Evolutionary conservation across 31 red algal species (phyloP), one percentile per base, ranked within the genome.

Genomic region (Bonnemaisonia californica): DNA sequence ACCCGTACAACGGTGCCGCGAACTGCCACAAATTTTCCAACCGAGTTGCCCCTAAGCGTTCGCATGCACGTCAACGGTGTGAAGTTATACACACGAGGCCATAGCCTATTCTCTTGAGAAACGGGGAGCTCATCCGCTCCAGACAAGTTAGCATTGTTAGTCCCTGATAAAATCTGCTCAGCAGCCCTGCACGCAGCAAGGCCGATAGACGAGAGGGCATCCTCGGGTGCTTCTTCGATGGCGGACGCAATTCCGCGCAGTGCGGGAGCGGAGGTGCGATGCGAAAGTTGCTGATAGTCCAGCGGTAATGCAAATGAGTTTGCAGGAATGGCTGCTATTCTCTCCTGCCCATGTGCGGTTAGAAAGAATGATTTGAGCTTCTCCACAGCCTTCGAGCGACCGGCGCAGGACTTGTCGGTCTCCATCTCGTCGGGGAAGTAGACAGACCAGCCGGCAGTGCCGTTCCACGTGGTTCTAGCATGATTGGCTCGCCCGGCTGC

Each of bases 1-100:
- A 94, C 83, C 4, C 91, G 84, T 33, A 94, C 93, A 41, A 98
- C 91, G 23, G 91, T 98, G 40, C 91, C 95, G 33, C 74, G 58
- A 5, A 94, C 68, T 7, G 82, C 74, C 3, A 98, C 83, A 74
- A 98, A 89, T 47, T 77, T 86, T 18, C 91, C 91, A 24, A 94
- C 83, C 1, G 80, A 84, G 69, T 81, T 80, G 3, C 90, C 76
- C 5, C 80, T 69, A 12, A 98, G 78, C n/a, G 66, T 55, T 18
- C 84, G 58, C 28, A 95, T 41, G 26, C 76, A 57, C 22, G 96
- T 91, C 32, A 85, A 24, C 3, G 80, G 86, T 12, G 41, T 36
- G 68, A 95, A 88, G 62, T 95, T 86, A 29, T 66, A 80, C 33
- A 98, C 62, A 30, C 96, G 86, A 45, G 90, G 86, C 57, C 78